Evolutionary conservation across 2,329 filamentous ascomycete genomes (phyloP), one percentile per base, ranked within the genome.

Genomic region (Pseudogymnoascus sp.): DNA sequence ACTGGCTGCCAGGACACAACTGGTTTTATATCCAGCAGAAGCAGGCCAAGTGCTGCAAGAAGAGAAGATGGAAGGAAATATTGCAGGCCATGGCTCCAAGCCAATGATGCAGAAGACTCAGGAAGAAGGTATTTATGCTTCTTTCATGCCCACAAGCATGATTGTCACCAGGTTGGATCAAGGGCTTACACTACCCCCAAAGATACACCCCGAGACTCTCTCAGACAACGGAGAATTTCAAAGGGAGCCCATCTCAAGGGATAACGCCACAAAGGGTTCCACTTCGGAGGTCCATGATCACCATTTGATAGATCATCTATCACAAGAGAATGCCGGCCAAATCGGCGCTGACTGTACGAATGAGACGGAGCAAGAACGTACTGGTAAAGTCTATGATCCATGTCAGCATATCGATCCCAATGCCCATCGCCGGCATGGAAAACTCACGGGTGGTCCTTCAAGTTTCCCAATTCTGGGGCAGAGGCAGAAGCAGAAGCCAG

Each of bases 121-220:
- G 54, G 64, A 65, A 69, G 69, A 70, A 71, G 68, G 67, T 70
- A 70, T 65, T 68, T 68, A 69, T 69, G 67, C 69, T 69, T 69
- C 68, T 68, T 62, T 66, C 60, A 34, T 43, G 54, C 48, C 19
- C 48, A 61, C 48, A 43, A 11, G 60, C 37, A 61, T 48, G 54
- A 64, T 61, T 65, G 16, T 62, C 61, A 64, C 61, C 63, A 60
- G 64, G 54, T 63, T 66, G 66, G 64, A 69, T 68, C 69, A 66
- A 67, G 67, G 68, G 66, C 69, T 70, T 70, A 70, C 69, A 70
- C 67, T 66, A 43, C 64, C 66, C 67, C 66, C 66, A 64, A 65
- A 68, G 68, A 68, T 69, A 64, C 61, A 67, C 51, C 51, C 28
- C 16, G 11, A 36, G n/a, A 57, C 51, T 34, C n/a, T 34, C 16